Base-by-base conservation (phyloP, 2,329 filamentous ascomycete genomes). In the Colletotrichum incanum region DNA sequence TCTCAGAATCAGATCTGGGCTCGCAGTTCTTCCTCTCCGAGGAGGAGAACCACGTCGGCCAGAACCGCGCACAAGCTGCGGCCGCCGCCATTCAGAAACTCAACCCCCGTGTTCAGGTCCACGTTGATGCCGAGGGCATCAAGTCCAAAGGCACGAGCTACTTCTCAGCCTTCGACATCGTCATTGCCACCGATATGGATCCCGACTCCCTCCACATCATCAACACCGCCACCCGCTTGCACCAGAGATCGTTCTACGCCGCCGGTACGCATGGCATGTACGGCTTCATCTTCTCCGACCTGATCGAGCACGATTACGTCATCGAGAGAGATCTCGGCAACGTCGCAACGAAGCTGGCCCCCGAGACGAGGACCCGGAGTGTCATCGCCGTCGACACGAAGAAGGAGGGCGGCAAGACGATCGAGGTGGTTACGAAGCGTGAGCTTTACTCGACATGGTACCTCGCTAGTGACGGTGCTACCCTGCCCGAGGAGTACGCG, bases 211-310 rank as follows among this genome's bases (percentile, higher is more conserved):
- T 97, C 74, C 91, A 91, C 75, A 89, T 90, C 71, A 93, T 98
- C 84, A 98, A 98, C 83, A 94, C 94, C 28, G 93, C 93, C 37
- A 95, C 95, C 50, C 93, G 96, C 58, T 84, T 97, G 47, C 91
- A 93, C 73, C 89, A 90, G 74, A 90, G 91, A 59, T 92, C 95
- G 14, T 98, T 98, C 82, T 99, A 99, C 82, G 94, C 94, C 12
- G 93, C 95, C 45, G 93, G 92, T 62, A 90, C 93, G 3, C 94
- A 98, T 79, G 96, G 96, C 60, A 89, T 98, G 80, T 98, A 97
- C 81, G 96, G 96, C 67, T 99, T 94, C 84, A 93, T 98, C 75
- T 99, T 99, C 81, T 93, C 93, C 70, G 96, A 99, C 81, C 88
- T 99, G 28, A 94, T 98, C 76, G 89, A 92, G 77, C 96, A 99